Conservation (phyloP, 192 early-diverging fungal species). For the Coemansia sp. region DNA sequence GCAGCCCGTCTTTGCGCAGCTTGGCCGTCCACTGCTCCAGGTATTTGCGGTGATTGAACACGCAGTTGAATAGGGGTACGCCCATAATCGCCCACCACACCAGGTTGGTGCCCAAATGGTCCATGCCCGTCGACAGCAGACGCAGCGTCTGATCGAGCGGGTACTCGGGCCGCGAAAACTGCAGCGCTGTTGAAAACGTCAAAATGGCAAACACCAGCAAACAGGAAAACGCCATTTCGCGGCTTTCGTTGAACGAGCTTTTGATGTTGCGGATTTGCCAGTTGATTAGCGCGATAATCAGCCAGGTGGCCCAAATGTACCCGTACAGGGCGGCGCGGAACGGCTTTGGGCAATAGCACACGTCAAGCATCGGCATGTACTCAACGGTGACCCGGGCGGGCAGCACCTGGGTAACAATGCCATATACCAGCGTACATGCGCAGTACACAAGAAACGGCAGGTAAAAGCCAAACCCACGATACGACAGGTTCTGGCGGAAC, state of each 20-base stretch:
- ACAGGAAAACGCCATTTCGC: constrained; percentile 37
- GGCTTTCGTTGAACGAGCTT: constrained; percentile 50
- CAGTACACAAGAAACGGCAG: constrained; percentile 29
- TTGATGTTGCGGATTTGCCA: constrained; percentile 49
- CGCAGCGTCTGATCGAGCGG: constrained; percentile 27
- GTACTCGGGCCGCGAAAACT: constrained; percentile 25
- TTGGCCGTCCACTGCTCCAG: constrained; percentile 29
- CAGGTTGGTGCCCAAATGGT: constrained; percentile 34
- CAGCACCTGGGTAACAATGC: constrained; percentile 32
- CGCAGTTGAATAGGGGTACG: constrained; percentile 29
- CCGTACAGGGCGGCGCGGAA: constrained; percentile 25
- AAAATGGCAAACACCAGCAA: constrained; percentile 29
- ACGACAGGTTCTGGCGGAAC: constrained; percentile 24
- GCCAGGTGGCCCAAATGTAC: constrained; percentile 42
- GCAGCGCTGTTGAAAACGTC: constrained; percentile 28
- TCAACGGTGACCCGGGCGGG: constrained; percentile 17
- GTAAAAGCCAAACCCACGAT: constrained; percentile 27
- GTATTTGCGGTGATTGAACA: constrained; percentile 21
- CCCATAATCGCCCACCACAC: constrained; percentile 51
- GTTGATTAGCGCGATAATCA: constrained; percentile 26
- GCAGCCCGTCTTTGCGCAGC: constrained; percentile 33
- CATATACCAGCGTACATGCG: constrained; percentile 20
- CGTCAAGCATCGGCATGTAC: constrained; percentile 20
- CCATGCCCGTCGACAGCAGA: constrained; percentile 29
- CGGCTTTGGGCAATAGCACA: constrained; percentile 34